Conservation (phyloP, 768 basidiomycete species). For the Tulasnella calospora region DNA sequence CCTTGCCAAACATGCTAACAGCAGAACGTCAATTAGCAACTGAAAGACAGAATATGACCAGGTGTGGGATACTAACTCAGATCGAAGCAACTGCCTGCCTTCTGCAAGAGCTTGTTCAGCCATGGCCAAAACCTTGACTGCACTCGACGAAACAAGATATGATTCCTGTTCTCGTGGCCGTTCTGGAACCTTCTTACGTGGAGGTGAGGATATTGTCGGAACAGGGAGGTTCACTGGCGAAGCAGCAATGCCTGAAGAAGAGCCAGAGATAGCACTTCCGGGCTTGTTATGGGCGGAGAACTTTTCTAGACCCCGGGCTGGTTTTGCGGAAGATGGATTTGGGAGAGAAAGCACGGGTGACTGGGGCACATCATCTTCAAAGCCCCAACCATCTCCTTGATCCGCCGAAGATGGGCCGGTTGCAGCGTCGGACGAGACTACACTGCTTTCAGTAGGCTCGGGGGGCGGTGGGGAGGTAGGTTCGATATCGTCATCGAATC, state of each 20-base stretch:
- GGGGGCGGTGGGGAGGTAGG: conserved; percentile 3
- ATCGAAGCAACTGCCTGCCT: conserved; percentile 56
- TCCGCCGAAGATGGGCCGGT: conserved; percentile 31
- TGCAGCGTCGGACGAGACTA: neutral
- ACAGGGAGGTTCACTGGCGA: neutral
- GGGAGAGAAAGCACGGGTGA: conserved; percentile 6
- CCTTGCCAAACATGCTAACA: conserved; percentile 42
- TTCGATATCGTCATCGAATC: conserved; percentile 40
- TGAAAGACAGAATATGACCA: conserved; percentile 24
- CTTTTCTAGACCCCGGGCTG: conserved; percentile 56
- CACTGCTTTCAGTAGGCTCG: neutral
- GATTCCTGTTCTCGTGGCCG: conserved; percentile 43
- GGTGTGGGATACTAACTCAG: conserved; percentile 37
- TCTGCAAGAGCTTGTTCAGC: conserved; percentile 64
- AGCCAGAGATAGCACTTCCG: neutral
- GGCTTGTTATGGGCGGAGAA: conserved; percentile 45
- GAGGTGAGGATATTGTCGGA: neutral
- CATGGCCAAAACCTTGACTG: conserved; percentile 50
- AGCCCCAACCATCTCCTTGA: conserved; percentile 67
- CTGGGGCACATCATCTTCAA: conserved; percentile 45
- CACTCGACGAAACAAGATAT: conserved; percentile 56
- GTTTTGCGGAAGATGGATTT: conserved; percentile 38
- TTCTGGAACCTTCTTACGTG: neutral
- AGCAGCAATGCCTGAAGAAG: neutral
- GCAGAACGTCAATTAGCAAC: conserved; percentile 21